These are phyloP conservation scores for Picochlorum sp. DNA, from an alignment of 139 green algal species.

Conservation along the genomic window DNA sequence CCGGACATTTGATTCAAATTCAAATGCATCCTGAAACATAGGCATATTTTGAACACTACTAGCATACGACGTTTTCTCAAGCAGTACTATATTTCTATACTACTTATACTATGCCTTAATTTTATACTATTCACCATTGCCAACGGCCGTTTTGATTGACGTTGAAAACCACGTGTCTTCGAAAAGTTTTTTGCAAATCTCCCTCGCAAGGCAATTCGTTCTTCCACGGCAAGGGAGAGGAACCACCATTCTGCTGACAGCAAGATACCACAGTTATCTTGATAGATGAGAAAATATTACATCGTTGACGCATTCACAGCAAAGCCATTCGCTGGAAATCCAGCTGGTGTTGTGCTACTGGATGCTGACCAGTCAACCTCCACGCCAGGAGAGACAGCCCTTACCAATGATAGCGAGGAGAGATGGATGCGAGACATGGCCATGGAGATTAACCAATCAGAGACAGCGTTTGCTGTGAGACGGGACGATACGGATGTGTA, in stretches of 20 bases:
- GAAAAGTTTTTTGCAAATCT: too few species aligned
- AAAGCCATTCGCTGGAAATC: slow-evolving; percentile 57
- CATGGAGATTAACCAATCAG: slow-evolving; percentile 64
- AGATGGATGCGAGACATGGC: slow-evolving; percentile 41
- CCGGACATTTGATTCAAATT: too few species aligned
- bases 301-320: slow-evolving; percentile 67
- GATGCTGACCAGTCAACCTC: slow-evolving; percentile 15
- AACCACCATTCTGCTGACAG: neutral
- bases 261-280: neutral
- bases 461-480: slow-evolving; percentile 65
- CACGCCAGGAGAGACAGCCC: slow-evolving; percentile 1
- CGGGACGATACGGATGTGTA: slow-evolving; percentile 11
- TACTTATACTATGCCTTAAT: too few species aligned
- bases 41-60: too few species aligned
- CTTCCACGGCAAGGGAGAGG: too few species aligned
- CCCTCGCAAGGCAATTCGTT: too few species aligned
- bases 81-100: too few species aligned
- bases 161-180: too few species aligned
- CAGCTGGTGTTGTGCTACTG: slow-evolving; percentile 53
- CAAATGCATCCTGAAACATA: too few species aligned
- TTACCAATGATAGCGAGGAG: neutral
- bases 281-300: neutral
- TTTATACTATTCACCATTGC: too few species aligned
- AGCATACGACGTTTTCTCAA: too few species aligned
- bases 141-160: too few species aligned